Evolutionary conservation across 352 stramenopile species (phyloP).

Genomic region (Phytophthora sp.): DNA sequence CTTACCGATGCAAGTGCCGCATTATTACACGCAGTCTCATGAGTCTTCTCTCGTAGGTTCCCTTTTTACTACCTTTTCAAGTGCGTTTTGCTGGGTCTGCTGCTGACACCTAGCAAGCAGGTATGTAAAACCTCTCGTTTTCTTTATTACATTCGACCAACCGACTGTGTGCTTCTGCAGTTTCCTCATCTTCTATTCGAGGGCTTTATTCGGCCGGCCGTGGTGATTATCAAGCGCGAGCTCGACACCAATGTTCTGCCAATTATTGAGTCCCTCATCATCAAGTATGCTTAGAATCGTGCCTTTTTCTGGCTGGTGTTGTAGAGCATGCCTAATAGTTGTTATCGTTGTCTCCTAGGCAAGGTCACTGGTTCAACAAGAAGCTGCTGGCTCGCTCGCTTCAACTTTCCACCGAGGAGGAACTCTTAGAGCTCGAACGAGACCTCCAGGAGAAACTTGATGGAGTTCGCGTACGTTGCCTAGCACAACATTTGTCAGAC

Average conservation of each 20-base stretch:
- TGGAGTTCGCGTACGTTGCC: constrained; percentile 47
- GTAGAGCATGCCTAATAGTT: not conserved
- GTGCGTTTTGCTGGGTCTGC: constrained; percentile 55
- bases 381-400: constrained; percentile 61
- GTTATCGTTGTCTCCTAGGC: constrained; percentile 27
- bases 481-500: too few species aligned
- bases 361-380: constrained; percentile 74
- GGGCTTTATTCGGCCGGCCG: constrained; percentile 58
- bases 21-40: not conserved
- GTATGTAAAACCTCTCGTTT: constrained; percentile 14
- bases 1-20: not conserved
- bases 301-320: not conserved
- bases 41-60: constrained; percentile 35
- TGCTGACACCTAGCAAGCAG: constrained; percentile 68
- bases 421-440: constrained; percentile 52
- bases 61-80: constrained; percentile 85
- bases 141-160: not conserved
- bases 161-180: constrained; percentile 25
- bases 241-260: constrained; percentile 56
- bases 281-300: constrained; percentile 39
- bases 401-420: constrained; percentile 45
- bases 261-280: constrained; percentile 55
- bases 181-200: constrained; percentile 71
- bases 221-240: constrained; percentile 46
- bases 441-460: constrained; percentile 61